Base-by-base conservation (phyloP, 2,329 filamentous ascomycete genomes). In the Clonostachys sp. region DNA sequence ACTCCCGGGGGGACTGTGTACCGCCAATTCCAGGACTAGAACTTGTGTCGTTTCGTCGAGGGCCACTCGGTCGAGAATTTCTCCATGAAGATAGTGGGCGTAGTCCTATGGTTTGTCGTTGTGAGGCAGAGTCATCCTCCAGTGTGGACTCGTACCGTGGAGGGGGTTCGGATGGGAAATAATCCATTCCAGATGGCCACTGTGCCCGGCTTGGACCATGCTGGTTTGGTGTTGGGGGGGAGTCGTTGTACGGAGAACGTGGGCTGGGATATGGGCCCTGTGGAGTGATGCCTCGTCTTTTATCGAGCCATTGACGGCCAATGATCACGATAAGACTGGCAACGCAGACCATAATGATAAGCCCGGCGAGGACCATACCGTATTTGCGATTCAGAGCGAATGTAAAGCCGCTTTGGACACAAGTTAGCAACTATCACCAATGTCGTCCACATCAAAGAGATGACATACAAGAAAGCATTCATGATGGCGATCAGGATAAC, bases 401-500 rank as follows among this genome's bases (percentile, higher is more conserved):
- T 0, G 71, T 68, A 57, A 84, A 83, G 20, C 82, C 82, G 6
- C 77, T 80, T 44, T 9, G 34, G 44, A 40, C 8, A 6, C 8
- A 4, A 8, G 16, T 5, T 5, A 14, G 16, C 10, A 45, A 41
- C 14, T 9, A 17, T 10, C 18, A 41, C 24, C 33, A n/a, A 42
- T 18, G 8, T 5, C 6, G 20, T 34, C n/a, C n/a, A 10, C 3
- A 41, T 34, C 30, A 30, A 30, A 30, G 24, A 24, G 39, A 34
- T 24, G 9, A 65, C 76, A 51, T 64, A 79, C 77, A 83, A 61
- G 52, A 82, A 81, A 18, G 70, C 77, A 52, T 84, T 83, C 47
- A 76, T 55, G 14, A 79, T 64, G 41, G 78, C 81, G 5, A 81
- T 55, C 10, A 73, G 58, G 17, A 84, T 68, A 35, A 80, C 67